Evolutionary conservation across 148 eudicot genomes (phyloP), one percentile per base, ranked within the genome.

Genomic region (Dysphania ambrosioides): DNA sequence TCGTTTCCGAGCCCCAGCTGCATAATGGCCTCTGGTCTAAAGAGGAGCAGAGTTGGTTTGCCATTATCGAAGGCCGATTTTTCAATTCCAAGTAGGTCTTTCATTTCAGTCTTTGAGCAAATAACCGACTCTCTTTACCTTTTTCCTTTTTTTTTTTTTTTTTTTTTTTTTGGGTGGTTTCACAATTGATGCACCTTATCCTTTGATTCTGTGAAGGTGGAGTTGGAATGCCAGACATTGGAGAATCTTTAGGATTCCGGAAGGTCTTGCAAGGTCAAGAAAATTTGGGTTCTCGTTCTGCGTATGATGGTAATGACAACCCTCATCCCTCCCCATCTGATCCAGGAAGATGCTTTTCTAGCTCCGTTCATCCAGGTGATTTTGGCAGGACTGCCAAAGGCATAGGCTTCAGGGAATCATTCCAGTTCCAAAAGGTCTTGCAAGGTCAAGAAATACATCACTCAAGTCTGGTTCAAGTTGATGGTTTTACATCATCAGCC

Each of bases 251-350:
- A 35, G 88, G 97, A 81, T 88, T 90, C 97, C 92, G 82, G 71
- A 90, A 92, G 97, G 99, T 96, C 99, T 96, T 96, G 99, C 99
- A 96, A 96, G 99, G 99, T 96, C 99, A 96, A 96, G 99, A 96
- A 96, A 91, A 92, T 69, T 73, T 72, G 75, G 87, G 91, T 82
- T 87, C 85, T 74, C 71, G 83, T 72, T 68, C 87, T 51, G 80
- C 82, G 44, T 81, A 61, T 60, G 83, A 81, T 36, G 80, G 86
- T 70, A 79, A 64, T 79, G 88, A 86, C 74, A 5, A 79, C 81
- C 92, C 69, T 19, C 82, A 73, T 68, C 87, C 74, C 77, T 77
- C 70, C 44, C 75, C 80, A 38, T 78, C 88, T 5, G 89, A 85
- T 1, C 74, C 80, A 29, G 84, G 89, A 78, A 82, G 82, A 74